Evolutionary conservation across 306 rosid genomes (phyloP).

Genomic region (Myrica gale): DNA sequence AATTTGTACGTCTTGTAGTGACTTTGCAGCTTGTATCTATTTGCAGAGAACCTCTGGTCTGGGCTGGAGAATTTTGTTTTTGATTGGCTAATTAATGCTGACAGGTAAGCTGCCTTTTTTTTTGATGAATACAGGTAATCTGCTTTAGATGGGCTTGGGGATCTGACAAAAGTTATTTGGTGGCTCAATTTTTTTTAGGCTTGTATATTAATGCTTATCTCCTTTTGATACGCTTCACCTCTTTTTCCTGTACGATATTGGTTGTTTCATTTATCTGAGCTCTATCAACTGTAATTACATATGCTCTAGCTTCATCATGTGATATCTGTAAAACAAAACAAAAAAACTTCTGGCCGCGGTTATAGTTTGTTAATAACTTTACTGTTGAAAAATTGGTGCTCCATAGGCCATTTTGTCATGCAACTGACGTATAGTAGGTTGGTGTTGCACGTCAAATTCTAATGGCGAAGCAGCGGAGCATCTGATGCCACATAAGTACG

Average conservation of each 20-base stretch:
- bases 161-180: conserved; percentile 10
- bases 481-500: background rate
- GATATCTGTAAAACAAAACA: background rate
- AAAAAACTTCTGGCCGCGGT: background rate
- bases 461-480: background rate
- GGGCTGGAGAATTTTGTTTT: conserved; percentile 99
- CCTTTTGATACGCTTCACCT: conserved; percentile 9
- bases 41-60: conserved; percentile 97
- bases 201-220: background rate
- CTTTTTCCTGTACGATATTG: no score
- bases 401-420: background rate
- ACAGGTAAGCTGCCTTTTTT: conserved; percentile 83
- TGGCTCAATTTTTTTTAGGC: background rate
- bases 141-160: conserved; percentile 14
- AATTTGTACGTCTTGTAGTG: background rate
- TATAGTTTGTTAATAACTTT: background rate
- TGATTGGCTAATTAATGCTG: conserved; percentile 98
- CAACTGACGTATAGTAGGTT: background rate
- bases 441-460: background rate
- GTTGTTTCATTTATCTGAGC: background rate
- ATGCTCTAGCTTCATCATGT: background rate
- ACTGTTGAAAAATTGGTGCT: background rate
- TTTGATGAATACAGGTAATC: conserved; percentile 88
- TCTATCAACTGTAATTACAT: background rate
- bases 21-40: background rate